Base-by-base conservation (phyloP, 176 grass and related monocot genomes). In the Miscanthus lutarioriparius region DNA sequence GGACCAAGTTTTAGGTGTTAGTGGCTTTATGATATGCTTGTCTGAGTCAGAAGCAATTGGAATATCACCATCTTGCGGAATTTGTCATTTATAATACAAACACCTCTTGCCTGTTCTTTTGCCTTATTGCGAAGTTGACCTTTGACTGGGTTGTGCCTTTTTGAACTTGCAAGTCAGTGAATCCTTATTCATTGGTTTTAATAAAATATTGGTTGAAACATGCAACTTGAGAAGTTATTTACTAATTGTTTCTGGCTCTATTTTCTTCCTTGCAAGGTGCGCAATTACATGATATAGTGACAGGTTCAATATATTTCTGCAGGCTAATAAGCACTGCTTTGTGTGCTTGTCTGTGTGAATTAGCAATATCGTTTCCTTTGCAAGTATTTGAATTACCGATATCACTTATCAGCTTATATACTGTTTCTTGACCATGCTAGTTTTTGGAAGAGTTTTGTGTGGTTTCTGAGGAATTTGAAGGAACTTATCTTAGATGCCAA, bases 11-110 rank as follows among this genome's bases (percentile, higher is more conserved):
- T 30, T 69, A 48, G 37, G 0, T 82, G 10, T 61, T 70, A 28
- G 30, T 61, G 22, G 56, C 64, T 67, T 82, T 45, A 47, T 62
- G 20, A 61, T 76, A 58, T 87, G 63, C 70, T 76, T 47, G 13
- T 59, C 45, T 5, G 25, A 81, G 37, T 81, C 62, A 59, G 6
- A 76, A 75, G 33, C 44, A 75, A 75, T 67, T 80, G 58, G 25
- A 74, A 66, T 80, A 54, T 40, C 45, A n/a, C 7, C 22, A 9
- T 10, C 38, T 48, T 47, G 75, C 15, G 7, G 27, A 14, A 48
- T 79, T 36, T 1, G 7, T 61, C 28, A 25, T 10, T 64, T 7
- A 7, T 32, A 30, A 28, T 72, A 26, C 40, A 11, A 62, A 16
- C 58, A 35, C 6, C 32, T 33, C 36, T 32, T 37, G 7, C 17